Percentiles rank a stretch among this genome's conserved stretches.
phyloP scores from a whole-genome alignment of 805 yeast genomes.

The Wickerhamomyces bisporus region DNA sequence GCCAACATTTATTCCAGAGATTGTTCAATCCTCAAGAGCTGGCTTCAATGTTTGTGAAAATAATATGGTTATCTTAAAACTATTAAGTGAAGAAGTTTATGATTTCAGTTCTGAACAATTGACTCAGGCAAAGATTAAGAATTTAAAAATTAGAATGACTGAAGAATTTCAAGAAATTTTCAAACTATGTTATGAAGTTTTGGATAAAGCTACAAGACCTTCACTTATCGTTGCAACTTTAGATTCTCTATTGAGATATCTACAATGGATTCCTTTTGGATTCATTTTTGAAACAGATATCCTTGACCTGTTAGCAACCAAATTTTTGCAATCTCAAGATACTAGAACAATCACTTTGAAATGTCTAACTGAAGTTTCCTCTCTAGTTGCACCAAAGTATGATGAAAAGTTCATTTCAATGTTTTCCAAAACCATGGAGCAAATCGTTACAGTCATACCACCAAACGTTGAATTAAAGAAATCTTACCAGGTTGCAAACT shows the following conservation, averaged over 20 bases:
- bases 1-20: constrained; percentile 95
- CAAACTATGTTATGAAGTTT: constrained; percentile 86
- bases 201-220: constrained; percentile 84
- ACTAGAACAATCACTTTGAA: constrained; percentile 83
- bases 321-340: constrained; percentile 72
- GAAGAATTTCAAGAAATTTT: constrained; percentile 91
- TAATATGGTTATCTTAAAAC: constrained; percentile 86
- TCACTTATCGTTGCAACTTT: constrained; percentile 81
- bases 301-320: constrained; percentile 62
- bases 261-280: constrained; percentile 92
- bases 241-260: constrained; percentile 73
- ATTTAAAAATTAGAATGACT: constrained; percentile 76
- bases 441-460: constrained; percentile 65
- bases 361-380: constrained; percentile 88
- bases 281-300: constrained; percentile 87
- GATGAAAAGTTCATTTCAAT: constrained; percentile 56
- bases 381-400: constrained; percentile 52
- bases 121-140: constrained; percentile 91
- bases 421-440: constrained; percentile 71
- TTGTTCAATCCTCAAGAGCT: constrained; percentile 76
- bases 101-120: constrained; percentile 93
- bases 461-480: constrained; percentile 62
- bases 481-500: constrained; percentile 68
- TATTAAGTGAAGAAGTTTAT: constrained; percentile 92
- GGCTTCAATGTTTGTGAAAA: constrained; percentile 94